phyloP scores from a whole-genome alignment of 148 eudicot genomes.

The Silene latifolia region DNA sequence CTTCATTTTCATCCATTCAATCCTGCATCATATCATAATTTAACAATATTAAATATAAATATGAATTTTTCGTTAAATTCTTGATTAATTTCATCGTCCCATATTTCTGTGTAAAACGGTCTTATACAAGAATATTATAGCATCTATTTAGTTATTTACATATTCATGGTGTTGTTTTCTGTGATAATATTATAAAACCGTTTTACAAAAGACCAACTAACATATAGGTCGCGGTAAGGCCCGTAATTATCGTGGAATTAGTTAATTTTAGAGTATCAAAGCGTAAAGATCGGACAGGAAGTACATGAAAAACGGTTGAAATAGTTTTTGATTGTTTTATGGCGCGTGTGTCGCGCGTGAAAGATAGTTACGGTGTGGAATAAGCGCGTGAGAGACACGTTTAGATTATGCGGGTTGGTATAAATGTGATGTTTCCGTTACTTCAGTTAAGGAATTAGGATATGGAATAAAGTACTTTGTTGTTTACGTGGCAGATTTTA shows the following conservation, averaged over 20 bases:
- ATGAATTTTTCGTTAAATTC: neutral
- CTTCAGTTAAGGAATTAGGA: constrained; percentile 20
- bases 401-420: neutral
- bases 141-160: too few species aligned
- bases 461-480: neutral
- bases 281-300: constrained; percentile 18
- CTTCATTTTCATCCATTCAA: neutral
- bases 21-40: neutral
- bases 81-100: neutral
- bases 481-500: constrained; percentile 22
- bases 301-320: constrained; percentile 18
- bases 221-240: too few species aligned
- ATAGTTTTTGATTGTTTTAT: neutral
- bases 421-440: constrained; percentile 16
- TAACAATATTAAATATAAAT: too few species aligned
- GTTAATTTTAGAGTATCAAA: constrained; percentile 7
- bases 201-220: too few species aligned
- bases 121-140: too few species aligned
- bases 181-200: too few species aligned
- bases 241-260: too few species aligned
- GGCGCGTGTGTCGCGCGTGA: neutral
- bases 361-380: neutral
- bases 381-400: neutral
- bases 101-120: too few species aligned
- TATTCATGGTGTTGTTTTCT: too few species aligned